These are phyloP conservation scores for Puccinia brachypodii DNA, from an alignment of 1,284 basidiomycete genomes.

Conservation along the genomic window DNA sequence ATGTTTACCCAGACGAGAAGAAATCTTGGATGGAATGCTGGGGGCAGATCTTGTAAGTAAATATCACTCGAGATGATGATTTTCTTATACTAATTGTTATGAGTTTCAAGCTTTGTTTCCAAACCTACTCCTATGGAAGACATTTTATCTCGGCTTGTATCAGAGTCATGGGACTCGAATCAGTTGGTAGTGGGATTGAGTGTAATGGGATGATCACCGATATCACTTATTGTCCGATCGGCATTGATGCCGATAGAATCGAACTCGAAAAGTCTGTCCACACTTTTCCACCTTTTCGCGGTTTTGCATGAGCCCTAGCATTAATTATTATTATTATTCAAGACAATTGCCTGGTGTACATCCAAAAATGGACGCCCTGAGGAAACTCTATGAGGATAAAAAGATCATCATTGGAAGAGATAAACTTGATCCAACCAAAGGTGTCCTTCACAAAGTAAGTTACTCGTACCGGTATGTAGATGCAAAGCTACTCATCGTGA, in stretches of 20 bases:
- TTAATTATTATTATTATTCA: not conserved
- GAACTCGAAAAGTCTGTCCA: conserved; percentile 68
- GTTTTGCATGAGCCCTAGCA: not conserved
- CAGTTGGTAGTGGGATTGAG: conserved; percentile 75
- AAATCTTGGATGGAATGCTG: conserved; percentile 96
- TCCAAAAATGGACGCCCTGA: conserved; percentile 83
- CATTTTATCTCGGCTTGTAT: conserved; percentile 95
- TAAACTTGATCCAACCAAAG: conserved; percentile 97
- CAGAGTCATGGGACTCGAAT: conserved; percentile 93
- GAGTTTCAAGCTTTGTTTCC: conserved; percentile 34
- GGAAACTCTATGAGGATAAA: conserved; percentile 86
- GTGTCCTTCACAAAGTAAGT: conserved; percentile 85
- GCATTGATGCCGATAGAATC: conserved; percentile 92
- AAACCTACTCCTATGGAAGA: conserved; percentile 93
- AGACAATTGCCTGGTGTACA: conserved; percentile 75
- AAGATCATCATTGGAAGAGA: conserved; percentile 99
- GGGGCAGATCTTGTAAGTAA: conserved; percentile 91
- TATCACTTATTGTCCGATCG: conserved; percentile 90
- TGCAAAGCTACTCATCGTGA: not conserved
- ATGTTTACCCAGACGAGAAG: conserved; percentile 82
- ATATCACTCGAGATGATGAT: not conserved
- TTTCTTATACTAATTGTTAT: not conserved
- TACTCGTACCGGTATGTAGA: not conserved
- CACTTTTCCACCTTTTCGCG: not conserved
- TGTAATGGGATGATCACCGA: conserved; percentile 81